phyloP scores from a whole-genome alignment of 75 land plant species.

The Selaginella tamariscina region DNA sequence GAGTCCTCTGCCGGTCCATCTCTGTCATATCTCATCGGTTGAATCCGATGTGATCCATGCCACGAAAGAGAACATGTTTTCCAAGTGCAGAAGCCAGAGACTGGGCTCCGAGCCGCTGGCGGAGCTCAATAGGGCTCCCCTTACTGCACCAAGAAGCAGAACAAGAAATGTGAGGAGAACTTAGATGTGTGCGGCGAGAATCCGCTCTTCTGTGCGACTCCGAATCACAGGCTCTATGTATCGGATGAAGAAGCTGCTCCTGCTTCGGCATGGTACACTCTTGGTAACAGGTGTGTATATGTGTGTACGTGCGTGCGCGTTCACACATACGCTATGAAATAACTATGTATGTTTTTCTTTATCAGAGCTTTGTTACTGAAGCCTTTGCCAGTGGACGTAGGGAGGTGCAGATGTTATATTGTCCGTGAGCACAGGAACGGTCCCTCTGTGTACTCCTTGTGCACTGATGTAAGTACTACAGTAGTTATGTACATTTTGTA shows the following conservation, averaged over 20 bases:
- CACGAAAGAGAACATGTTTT: neutral
- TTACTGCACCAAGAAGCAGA: neutral
- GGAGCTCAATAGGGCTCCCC: neutral
- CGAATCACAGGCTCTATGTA: constrained; percentile 16
- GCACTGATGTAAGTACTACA: constrained; percentile 47
- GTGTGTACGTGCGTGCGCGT: neutral
- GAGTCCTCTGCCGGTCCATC: neutral
- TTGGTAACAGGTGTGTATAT: constrained; percentile 49
- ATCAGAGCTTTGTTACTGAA: constrained; percentile 36
- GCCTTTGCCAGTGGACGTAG: constrained; percentile 63
- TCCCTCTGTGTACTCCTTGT: constrained; percentile 45
- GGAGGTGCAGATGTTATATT: constrained; percentile 63
- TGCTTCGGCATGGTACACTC: constrained; percentile 69
- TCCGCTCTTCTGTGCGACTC: neutral
- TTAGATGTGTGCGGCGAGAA: neutral
- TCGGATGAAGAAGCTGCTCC: constrained; percentile 77
- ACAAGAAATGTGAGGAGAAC: neutral
- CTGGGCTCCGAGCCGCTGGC: neutral
- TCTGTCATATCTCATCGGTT: neutral
- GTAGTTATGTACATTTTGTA: too few species aligned
- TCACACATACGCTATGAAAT: neutral
- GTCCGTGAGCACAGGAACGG: constrained; percentile 39
- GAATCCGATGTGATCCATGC: neutral
- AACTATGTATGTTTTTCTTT: neutral
- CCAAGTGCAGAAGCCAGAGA: neutral